phyloP scores from a whole-genome alignment of 2,329 filamentous ascomycete genomes.

The Alternaria sp. region DNA sequence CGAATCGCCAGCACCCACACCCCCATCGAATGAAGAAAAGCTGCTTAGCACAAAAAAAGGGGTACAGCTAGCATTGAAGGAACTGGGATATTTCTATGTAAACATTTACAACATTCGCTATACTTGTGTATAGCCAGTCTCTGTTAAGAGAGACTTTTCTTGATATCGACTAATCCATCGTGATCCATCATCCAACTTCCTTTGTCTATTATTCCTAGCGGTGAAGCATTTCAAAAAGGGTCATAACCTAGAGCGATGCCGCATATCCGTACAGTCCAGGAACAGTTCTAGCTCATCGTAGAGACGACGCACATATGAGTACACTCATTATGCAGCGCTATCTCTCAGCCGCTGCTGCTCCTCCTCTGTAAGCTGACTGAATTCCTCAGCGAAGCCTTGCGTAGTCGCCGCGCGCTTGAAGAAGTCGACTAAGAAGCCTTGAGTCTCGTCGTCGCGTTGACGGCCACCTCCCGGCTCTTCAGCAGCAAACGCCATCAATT shows the following conservation, averaged over 20 bases:
- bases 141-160: background rate
- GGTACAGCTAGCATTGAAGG: background rate
- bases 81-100: background rate
- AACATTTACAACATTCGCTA: background rate
- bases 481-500: slow-evolving; percentile 80
- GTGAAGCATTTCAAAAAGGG: background rate
- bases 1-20: background rate
- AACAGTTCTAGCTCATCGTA: background rate
- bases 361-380: slow-evolving; percentile 61
- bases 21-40: too few relatives aligned
- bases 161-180: background rate
- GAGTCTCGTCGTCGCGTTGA: slow-evolving; percentile 87
- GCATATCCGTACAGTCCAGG: background rate
- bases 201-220: background rate
- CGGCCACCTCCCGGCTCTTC: slow-evolving; percentile 62
- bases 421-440: slow-evolving; percentile 82
- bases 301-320: background rate
- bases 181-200: background rate
- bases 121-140: background rate
- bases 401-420: slow-evolving; percentile 69
- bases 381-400: slow-evolving; percentile 64
- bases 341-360: slow-evolving; percentile 63
- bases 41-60: too few relatives aligned
- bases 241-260: background rate
- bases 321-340: slow-evolving; percentile 32